Conservation (phyloP, 176 grass and related monocot genomes). For the Raddia distichophylla region DNA sequence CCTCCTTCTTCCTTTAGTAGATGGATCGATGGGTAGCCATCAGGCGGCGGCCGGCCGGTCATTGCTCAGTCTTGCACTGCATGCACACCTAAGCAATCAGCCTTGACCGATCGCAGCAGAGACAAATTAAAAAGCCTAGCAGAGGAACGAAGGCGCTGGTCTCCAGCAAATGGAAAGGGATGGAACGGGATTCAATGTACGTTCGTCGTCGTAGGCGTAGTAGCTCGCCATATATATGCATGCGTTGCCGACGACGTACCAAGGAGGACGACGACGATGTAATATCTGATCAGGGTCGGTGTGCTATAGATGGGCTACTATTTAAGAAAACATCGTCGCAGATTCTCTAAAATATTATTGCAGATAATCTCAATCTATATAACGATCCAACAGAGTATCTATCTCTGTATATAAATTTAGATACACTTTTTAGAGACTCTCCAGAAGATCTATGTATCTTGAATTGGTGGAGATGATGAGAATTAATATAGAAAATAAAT, state of each 20-base stretch:
- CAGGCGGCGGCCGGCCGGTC: background rate
- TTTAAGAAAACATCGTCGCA: no score
- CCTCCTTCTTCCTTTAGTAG: background rate
- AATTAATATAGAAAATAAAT: no score
- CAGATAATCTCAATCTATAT: no score
- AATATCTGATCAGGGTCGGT: no score
- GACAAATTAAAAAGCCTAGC: background rate
- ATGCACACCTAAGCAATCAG: no score
- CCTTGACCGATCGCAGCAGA: background rate
- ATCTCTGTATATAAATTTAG: no score
- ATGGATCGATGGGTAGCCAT: background rate
- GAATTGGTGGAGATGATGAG: no score
- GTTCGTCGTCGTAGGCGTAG: background rate
- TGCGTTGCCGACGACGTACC: background rate
- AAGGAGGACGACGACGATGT: background rate
- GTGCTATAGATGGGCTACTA: no score
- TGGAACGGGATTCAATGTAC: constrained; percentile 20
- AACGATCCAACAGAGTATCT: no score
- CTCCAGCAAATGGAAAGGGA: constrained; percentile 18
- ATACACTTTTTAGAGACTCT: no score
- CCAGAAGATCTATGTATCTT: no score
- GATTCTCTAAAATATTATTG: no score
- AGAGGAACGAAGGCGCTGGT: background rate
- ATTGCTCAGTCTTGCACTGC: background rate
- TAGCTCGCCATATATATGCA: background rate